Percentiles rank a stretch among this genome's conserved stretches.
Evolutionary conservation across 306 rosid genomes (phyloP).

Genomic region (Senna tora): DNA sequence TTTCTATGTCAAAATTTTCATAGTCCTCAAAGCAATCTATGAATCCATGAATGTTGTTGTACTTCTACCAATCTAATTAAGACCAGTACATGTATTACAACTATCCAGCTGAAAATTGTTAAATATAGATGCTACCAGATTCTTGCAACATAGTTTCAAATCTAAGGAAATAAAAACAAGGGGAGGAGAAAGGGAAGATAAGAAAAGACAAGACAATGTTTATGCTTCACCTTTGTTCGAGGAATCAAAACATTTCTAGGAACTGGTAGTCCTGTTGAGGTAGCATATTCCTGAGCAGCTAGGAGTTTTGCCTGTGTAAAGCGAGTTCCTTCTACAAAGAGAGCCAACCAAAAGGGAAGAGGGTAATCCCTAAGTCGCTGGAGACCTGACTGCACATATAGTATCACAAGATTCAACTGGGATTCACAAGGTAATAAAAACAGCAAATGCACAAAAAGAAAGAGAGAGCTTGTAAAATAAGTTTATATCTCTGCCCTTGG

Average conservation of each 20-base stretch:
- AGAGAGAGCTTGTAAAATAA: neutral
- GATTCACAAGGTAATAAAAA: constrained; percentile 33
- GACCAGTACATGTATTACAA: constrained; percentile 17
- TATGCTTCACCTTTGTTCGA: constrained; percentile 79
- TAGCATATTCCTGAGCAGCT: constrained; percentile 92
- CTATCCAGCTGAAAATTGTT: neutral
- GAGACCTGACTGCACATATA: constrained; percentile 74
- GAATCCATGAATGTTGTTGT: neutral
- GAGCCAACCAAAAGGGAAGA: constrained; percentile 93
- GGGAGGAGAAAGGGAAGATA: neutral
- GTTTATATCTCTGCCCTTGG: neutral
- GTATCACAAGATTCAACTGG: constrained; percentile 40
- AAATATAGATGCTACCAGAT: constrained; percentile 13
- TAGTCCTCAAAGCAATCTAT: constrained; percentile 16
- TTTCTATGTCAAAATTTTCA: neutral
- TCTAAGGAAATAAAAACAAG: constrained; percentile 27
- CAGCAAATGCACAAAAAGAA: constrained; percentile 1
- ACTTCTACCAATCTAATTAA: neutral
- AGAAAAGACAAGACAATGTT: neutral
- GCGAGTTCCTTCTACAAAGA: constrained; percentile 97
- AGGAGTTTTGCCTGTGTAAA: constrained; percentile 84
- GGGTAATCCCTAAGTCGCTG: constrained; percentile 77
- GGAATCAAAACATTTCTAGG: constrained; percentile 95
- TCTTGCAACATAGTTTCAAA: constrained; percentile 27
- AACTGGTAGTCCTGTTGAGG: constrained; percentile 66